A percentile compares a stretch with the other conserved stretches of the same genome.
phyloP scores from a whole-genome alignment of 2,329 filamentous ascomycete species.

The Fusarium sulawesiense region DNA sequence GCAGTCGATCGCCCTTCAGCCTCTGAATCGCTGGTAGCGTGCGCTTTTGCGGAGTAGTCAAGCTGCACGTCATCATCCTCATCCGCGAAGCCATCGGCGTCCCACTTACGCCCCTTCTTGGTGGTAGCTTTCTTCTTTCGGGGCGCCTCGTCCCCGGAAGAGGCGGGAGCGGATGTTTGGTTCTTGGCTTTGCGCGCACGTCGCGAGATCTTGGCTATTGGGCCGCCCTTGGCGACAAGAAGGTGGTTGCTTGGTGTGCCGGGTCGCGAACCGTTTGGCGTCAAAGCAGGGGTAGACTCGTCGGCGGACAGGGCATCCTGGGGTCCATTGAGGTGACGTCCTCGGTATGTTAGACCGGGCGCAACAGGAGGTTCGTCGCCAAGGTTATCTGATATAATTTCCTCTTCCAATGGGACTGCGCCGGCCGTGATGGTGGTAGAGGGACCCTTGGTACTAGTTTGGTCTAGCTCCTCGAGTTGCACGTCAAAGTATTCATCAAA shows the following conservation, averaged over 20 bases:
- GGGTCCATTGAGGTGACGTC: constrained; percentile 51
- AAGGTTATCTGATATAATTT: constrained; percentile 48
- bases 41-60: constrained; percentile 83
- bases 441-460: constrained; percentile 56
- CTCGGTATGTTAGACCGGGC: constrained; percentile 56
- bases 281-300: constrained; percentile 71
- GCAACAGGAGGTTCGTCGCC: constrained; percentile 45
- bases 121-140: constrained; percentile 77
- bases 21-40: constrained; percentile 66
- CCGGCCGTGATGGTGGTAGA: constrained; percentile 43
- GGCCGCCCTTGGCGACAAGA: constrained; percentile 78
- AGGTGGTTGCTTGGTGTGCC: constrained; percentile 76
- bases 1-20: constrained; percentile 66
- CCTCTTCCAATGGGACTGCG: constrained; percentile 49
- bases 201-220: constrained; percentile 81
- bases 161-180: constrained; percentile 72
- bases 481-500: constrained; percentile 97
- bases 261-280: constrained; percentile 82
- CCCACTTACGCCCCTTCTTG: constrained; percentile 95
- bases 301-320: constrained; percentile 68
- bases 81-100: constrained; percentile 86
- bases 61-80: constrained; percentile 83
- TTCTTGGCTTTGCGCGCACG: constrained; percentile 79
- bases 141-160: constrained; percentile 84
- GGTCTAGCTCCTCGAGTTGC: constrained; percentile 84